Conservation (phyloP, 805 yeast genomes). For the Spathaspora arborariae region DNA sequence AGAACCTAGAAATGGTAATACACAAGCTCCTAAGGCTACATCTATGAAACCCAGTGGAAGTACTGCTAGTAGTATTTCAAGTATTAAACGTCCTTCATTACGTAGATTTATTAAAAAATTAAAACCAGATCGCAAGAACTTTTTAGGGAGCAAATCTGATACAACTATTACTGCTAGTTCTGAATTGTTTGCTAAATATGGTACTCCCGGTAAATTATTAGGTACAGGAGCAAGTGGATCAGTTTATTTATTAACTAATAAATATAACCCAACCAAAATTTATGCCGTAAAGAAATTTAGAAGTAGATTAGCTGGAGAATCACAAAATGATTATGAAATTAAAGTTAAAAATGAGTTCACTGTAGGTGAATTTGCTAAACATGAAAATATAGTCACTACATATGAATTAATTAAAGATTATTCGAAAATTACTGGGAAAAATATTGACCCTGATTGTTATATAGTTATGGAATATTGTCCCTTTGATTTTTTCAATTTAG, state of each 20-base stretch:
- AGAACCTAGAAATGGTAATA: background rate
- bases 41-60: background rate
- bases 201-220: constrained; percentile 60
- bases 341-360: constrained; percentile 81
- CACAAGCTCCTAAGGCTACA: background rate
- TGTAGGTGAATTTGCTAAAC: constrained; percentile 69
- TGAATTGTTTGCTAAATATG: constrained; percentile 52
- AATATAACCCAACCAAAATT: constrained; percentile 47
- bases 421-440: constrained; percentile 2
- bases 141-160: constrained; percentile 2
- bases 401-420: constrained; percentile 70
- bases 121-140: constrained; percentile 17
- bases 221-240: constrained; percentile 97
- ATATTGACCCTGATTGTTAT: constrained; percentile 35
- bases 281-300: constrained; percentile 89
- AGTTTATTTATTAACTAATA: constrained; percentile 69
- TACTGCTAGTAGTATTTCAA: background rate
- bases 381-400: constrained; percentile 78
- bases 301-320: constrained; percentile 56
- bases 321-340: constrained; percentile 64
- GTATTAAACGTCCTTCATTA: constrained; percentile 17
- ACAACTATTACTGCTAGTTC: constrained; percentile 14
- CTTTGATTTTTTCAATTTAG: constrained; percentile 86
- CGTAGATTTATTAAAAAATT: constrained; percentile 53
- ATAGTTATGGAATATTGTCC: constrained; percentile 94